phyloP scores from a whole-genome alignment of 129 eudicot species.

The Sambucus nigra region DNA sequence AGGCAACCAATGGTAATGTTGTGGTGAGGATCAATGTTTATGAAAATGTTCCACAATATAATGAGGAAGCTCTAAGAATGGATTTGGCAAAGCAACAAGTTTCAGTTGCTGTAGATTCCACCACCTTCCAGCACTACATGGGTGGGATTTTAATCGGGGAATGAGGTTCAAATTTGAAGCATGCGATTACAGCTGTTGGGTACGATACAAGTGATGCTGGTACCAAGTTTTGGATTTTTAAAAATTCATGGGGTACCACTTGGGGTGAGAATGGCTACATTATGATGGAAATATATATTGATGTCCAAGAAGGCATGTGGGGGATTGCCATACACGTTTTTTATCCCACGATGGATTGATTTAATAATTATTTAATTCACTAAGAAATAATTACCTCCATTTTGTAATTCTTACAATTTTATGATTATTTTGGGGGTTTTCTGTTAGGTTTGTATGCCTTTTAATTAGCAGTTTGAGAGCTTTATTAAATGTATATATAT shows the following conservation, averaged over 20 bases:
- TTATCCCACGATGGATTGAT: too few species aligned
- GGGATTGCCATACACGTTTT: conserved; percentile 41
- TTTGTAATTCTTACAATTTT: too few species aligned
- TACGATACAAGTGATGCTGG: conserved; percentile 36
- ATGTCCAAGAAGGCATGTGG: conserved; percentile 31
- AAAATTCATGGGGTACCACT: conserved; percentile 46
- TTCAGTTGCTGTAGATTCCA: conserved; percentile 34
- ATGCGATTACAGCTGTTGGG: conserved; percentile 49
- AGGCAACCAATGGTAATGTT: conserved; percentile 25
- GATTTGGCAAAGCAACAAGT: conserved; percentile 49
- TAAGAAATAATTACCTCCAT: too few species aligned
- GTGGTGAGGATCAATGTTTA: conserved; percentile 31
- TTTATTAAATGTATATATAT: too few species aligned
- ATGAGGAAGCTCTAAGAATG: conserved; percentile 32
- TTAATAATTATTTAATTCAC: too few species aligned
- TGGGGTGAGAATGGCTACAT: conserved; percentile 51
- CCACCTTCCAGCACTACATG: conserved; percentile 34
- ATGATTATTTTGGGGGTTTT: too few species aligned
- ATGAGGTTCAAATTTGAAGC: conserved; percentile 31
- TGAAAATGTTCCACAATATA: conserved; percentile 34
- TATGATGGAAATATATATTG: conserved; percentile 27
- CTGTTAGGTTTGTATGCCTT: too few species aligned
- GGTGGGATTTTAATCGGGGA: conserved; percentile 31
- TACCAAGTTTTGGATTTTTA: conserved; percentile 49
- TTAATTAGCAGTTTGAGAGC: too few species aligned